Evolutionary conservation across 2,329 filamentous ascomycete species (phyloP).

Genomic region (Domatiomyces globalis): DNA sequence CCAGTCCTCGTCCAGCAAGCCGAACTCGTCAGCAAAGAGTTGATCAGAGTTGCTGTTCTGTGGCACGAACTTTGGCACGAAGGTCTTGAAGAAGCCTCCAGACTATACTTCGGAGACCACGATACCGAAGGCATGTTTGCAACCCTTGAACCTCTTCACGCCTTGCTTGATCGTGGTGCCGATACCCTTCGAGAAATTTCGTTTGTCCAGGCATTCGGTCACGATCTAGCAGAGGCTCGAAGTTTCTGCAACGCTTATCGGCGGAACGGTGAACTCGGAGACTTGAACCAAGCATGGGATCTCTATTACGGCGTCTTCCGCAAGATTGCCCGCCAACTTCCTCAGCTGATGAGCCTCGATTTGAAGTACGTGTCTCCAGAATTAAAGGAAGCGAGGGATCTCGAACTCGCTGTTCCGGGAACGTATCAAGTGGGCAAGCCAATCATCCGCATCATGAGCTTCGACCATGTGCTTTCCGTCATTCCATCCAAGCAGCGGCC

Average conservation of each 20-base stretch:
- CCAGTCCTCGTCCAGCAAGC: slow-evolving; percentile 86
- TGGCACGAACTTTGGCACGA: slow-evolving; percentile 99
- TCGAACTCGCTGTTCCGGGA: slow-evolving; percentile 90
- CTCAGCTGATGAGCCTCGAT: slow-evolving; percentile 82
- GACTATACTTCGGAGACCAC: slow-evolving; percentile 92
- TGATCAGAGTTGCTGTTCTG: slow-evolving; percentile 89
- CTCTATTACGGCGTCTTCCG: slow-evolving; percentile 98
- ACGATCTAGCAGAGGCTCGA: slow-evolving; percentile 84
- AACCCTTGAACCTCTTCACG: slow-evolving; percentile 77
- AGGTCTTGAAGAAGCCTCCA: slow-evolving; percentile 86
- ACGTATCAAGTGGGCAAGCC: slow-evolving; percentile 73
- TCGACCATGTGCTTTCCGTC: slow-evolving; percentile 78
- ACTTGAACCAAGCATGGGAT: slow-evolving; percentile 97
- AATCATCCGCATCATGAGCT: slow-evolving; percentile 72
- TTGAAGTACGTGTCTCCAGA: slow-evolving; percentile 94
- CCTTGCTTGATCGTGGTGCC: slow-evolving; percentile 76
- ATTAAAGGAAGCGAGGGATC: slow-evolving; percentile 66
- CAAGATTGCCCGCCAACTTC: slow-evolving; percentile 82
- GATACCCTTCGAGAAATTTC: slow-evolving; percentile 92
- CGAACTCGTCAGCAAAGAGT: slow-evolving; percentile 84
- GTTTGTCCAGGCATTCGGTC: slow-evolving; percentile 92
- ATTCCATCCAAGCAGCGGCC: slow-evolving; percentile 96
- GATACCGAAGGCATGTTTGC: slow-evolving; percentile 97
- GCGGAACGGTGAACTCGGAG: slow-evolving; percentile 74
- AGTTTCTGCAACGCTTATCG: slow-evolving; percentile 94